A percentile compares a stretch with the other conserved stretches of the same genome.
Evolutionary conservation across 139 green algal species (phyloP).

Genomic region (Volvox reticuliferus): DNA sequence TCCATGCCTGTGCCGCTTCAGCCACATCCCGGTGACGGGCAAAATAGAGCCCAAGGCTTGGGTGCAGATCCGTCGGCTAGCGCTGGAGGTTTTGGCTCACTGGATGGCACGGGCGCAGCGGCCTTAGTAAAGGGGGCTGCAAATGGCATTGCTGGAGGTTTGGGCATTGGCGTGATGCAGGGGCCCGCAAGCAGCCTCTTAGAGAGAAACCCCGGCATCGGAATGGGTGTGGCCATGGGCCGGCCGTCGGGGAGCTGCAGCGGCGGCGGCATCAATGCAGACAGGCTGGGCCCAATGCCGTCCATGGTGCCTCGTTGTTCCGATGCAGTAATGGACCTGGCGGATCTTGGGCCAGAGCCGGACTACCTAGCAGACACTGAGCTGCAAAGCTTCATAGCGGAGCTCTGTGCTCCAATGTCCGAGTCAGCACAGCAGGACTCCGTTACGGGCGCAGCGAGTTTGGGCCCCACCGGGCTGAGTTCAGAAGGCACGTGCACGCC

Average conservation of each 20-base stretch:
- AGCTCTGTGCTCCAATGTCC: slow-evolving; percentile 7
- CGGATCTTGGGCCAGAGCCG: not conserved
- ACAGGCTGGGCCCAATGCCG: not conserved
- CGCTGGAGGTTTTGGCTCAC: too few relatives aligned
- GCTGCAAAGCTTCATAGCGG: slow-evolving; percentile 31
- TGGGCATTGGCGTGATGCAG: too few relatives aligned
- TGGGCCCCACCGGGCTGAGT: not conserved
- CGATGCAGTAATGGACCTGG: not conserved
- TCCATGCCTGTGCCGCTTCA: too few relatives aligned
- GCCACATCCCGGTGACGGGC: too few relatives aligned
- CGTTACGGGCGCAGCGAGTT: not conserved
- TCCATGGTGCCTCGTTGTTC: not conserved
- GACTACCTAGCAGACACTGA: slow-evolving; percentile 35
- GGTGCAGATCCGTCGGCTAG: too few relatives aligned
- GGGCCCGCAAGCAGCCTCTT: too few relatives aligned
- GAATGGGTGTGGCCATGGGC: not conserved
- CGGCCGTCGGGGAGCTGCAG: not conserved
- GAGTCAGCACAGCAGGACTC: not conserved
- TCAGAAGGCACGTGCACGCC: not conserved
- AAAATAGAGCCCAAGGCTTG: too few relatives aligned
- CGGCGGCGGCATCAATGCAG: not conserved
- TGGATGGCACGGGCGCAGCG: too few relatives aligned
- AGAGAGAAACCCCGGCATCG: not conserved
- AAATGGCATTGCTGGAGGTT: too few relatives aligned
- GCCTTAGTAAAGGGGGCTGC: too few relatives aligned